Evolutionary conservation across 2,329 filamentous ascomycete species (phyloP).

Genomic region (Penicillium carneum): DNA sequence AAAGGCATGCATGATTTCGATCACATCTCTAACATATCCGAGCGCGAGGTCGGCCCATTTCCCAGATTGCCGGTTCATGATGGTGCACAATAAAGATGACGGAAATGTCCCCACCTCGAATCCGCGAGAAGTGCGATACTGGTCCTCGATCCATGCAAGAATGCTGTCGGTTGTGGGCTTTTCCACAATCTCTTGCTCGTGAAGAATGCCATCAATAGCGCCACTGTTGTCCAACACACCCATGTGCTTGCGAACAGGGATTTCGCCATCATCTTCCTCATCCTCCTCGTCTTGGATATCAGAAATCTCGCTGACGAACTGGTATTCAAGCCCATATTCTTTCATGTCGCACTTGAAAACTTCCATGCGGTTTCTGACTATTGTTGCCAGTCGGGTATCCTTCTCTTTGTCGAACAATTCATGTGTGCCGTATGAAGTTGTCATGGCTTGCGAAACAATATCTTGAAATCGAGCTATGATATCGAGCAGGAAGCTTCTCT

Average conservation of each 20-base stretch:
- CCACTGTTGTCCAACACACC: conserved; percentile 31
- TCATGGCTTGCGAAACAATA: neutral
- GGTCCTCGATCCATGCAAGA: conserved; percentile 51
- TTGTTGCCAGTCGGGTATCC: neutral
- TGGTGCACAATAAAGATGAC: conserved; percentile 37
- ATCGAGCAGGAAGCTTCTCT: neutral
- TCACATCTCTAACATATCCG: conserved; percentile 60
- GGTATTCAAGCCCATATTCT: neutral
- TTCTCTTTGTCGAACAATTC: neutral
- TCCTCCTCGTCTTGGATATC: neutral
- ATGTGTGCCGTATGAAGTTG: neutral
- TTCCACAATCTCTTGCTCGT: neutral
- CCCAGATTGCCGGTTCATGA: conserved; percentile 62
- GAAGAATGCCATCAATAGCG: neutral
- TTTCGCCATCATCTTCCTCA: neutral
- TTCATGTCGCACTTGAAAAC: neutral
- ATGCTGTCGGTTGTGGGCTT: conserved; percentile 14
- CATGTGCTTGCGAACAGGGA: conserved; percentile 42
- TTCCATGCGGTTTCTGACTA: neutral
- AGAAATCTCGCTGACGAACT: neutral
- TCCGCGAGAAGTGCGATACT: conserved; percentile 58
- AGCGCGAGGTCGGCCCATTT: conserved; percentile 62
- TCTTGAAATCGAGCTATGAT: neutral
- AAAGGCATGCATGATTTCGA: conserved; percentile 36
- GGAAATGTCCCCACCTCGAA: conserved; percentile 63